Conservation (phyloP, 345 rosid species). For the Cardamine occulta region DNA sequence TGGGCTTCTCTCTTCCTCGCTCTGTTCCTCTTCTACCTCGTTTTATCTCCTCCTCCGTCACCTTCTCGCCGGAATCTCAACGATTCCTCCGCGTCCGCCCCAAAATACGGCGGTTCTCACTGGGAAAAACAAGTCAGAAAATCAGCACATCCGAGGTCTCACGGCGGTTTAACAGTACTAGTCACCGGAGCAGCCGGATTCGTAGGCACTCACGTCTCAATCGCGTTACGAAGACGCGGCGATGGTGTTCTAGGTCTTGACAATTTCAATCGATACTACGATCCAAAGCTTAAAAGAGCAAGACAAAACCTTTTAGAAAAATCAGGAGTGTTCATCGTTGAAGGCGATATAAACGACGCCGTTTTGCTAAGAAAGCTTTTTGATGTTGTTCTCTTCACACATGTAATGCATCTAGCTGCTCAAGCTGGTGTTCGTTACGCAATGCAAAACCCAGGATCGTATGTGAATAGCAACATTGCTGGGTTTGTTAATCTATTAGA, state of each 20-base stretch:
- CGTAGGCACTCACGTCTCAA: conserved; percentile 67
- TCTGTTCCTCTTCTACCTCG: conserved; percentile 53
- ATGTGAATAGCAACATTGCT: conserved; percentile 65
- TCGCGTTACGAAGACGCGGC: conserved; percentile 64
- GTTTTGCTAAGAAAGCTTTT: conserved; percentile 56
- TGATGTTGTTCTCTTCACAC: conserved; percentile 58
- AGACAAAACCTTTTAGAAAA: conserved; percentile 55
- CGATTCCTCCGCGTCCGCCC: conserved; percentile 38
- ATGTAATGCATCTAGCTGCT: conserved; percentile 70
- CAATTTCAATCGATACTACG: conserved; percentile 73
- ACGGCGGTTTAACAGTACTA: conserved; percentile 53
- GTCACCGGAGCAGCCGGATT: conserved; percentile 91
- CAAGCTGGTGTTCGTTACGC: conserved; percentile 76
- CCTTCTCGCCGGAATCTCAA: conserved; percentile 52
- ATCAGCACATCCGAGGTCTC: conserved; percentile 53
- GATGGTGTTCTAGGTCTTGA: conserved; percentile 80
- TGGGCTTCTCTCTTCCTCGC: conserved; percentile 54
- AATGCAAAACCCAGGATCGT: conserved; percentile 67
- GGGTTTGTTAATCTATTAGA: conserved; percentile 67
- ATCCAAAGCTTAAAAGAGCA: conserved; percentile 58
- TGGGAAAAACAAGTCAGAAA: conserved; percentile 60
- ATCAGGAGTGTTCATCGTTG: conserved; percentile 61
- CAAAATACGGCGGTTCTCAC: conserved; percentile 46
- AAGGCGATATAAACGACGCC: conserved; percentile 67
- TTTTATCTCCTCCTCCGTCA: conserved; percentile 41